These are phyloP conservation scores for Phytophthora cactorum DNA, from an alignment of 352 stramenopile genomes.

Conservation along the genomic window DNA sequence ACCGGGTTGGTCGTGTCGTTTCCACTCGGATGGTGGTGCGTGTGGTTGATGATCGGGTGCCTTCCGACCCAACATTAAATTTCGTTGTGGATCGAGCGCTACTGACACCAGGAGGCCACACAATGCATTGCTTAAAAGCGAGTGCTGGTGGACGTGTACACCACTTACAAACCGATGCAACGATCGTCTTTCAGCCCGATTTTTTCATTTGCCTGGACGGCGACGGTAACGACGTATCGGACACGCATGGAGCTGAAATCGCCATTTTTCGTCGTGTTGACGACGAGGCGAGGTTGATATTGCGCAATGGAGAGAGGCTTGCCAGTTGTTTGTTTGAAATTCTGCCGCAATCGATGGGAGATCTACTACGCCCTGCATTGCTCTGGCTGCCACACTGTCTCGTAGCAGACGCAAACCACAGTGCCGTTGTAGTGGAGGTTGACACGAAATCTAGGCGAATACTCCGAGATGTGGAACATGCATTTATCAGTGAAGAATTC, in stretches of 20 bases:
- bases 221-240: conserved; percentile 51
- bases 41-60: conserved; percentile 56
- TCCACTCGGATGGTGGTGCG: conserved; percentile 45
- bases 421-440: conserved; percentile 34
- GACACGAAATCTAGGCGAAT: conserved; percentile 31
- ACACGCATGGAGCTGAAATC: conserved; percentile 58
- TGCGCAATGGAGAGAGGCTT: conserved; percentile 40
- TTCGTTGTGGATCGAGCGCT: conserved; percentile 45
- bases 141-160: conserved; percentile 45
- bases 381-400: conserved; percentile 42
- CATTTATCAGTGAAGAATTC: conserved; percentile 8
- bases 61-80: conserved; percentile 43
- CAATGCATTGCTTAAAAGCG: conserved; percentile 44
- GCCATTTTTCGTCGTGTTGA: conserved; percentile 29
- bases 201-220: conserved; percentile 57
- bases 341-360: conserved; percentile 37
- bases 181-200: conserved; percentile 55
- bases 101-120: conserved; percentile 13
- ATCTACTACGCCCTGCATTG: conserved; percentile 34
- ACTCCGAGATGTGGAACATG: conserved; percentile 24
- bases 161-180: conserved; percentile 26
- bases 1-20: conserved; percentile 47
- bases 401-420: conserved; percentile 5
- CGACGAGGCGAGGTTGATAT: conserved; percentile 5
- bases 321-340: conserved; percentile 58